Base-by-base conservation (phyloP, 352 stramenopile species). In the Phytophthora tubulina region DNA sequence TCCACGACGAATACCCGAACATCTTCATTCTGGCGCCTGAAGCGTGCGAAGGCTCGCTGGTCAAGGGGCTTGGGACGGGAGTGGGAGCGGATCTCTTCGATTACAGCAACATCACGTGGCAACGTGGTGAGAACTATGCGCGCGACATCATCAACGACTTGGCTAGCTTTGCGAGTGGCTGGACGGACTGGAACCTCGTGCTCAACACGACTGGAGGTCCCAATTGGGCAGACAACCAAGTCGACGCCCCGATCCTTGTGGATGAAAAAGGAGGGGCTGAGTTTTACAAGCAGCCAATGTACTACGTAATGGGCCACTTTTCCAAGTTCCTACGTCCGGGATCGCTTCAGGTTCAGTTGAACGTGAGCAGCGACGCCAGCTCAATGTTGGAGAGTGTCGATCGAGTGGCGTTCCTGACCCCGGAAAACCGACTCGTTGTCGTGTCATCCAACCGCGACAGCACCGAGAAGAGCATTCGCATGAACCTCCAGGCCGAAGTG, bases 131-230 rank as follows among this genome's bases (percentile, higher is more conserved):
- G 57, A 82, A 87, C 59, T 94, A 96, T 51, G 85, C 83, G 14
- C 86, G 90, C 33, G 88, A 97, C 69, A 96, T 98, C 56, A 89
- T 98, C 61, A 79, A 85, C 17, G 91, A 97, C 70, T 56, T 97
- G 15, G 76, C 80, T 51, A 93, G 93, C 75, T 89, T 86, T 59
- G 85, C 88, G 7, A 71, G 74, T 2, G 89, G 87, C 13, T 98
- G 91, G 90, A 93, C 76, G 32, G 89, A 98, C 78, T 98, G 91
- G 89, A 98, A 97, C 65, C 54, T 97, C 35, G 72, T 86, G 57
- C 82, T 98, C 15, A 80, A 93, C 73, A 84, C 73, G 32, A 78
- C 57, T 10, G 84, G 84, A 39, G 93, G 91, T 0, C 93, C 93
- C 6, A 95, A 85, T 38, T 94, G 91, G 83, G 70, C 80, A n/a